A percentile compares a stretch with the other conserved stretches of the same genome.
Conservation (phyloP, 306 rosid genomes). For the Trifolium subterraneum region DNA sequence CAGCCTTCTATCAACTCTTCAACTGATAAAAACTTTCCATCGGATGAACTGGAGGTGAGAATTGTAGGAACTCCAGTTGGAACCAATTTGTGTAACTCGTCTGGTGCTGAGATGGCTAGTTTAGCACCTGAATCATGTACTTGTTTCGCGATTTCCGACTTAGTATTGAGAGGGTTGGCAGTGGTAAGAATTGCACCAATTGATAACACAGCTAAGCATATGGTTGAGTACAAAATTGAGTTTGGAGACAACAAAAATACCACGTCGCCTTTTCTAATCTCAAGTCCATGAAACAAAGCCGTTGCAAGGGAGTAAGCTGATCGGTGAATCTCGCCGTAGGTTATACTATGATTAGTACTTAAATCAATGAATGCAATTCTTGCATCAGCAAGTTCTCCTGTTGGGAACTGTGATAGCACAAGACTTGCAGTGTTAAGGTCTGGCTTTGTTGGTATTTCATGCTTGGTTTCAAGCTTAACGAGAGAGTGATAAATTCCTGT, state of each 20-base stretch:
- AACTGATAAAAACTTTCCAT: slow-evolving; percentile 46
- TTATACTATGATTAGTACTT: slow-evolving; percentile 47
- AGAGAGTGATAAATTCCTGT: slow-evolving; percentile 71
- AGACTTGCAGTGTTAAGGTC: slow-evolving; percentile 61
- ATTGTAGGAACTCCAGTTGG: slow-evolving; percentile 69
- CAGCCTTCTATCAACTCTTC: slow-evolving; percentile 76
- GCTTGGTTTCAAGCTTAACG: slow-evolving; percentile 40
- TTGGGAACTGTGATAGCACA: slow-evolving; percentile 79
- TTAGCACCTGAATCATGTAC: slow-evolving; percentile 70
- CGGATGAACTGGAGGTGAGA: slow-evolving; percentile 48
- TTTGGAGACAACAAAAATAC: slow-evolving; percentile 75
- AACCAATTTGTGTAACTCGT: slow-evolving; percentile 65
- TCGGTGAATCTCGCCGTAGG: slow-evolving; percentile 64
- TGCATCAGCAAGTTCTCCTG: slow-evolving; percentile 53
- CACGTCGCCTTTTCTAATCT: slow-evolving; percentile 73
- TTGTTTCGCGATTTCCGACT: slow-evolving; percentile 74
- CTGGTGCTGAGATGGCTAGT: slow-evolving; percentile 73
- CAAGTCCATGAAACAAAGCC: slow-evolving; percentile 70
- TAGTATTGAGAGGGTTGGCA: slow-evolving; percentile 76
- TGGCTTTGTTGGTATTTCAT: slow-evolving; percentile 55
- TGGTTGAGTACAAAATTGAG: slow-evolving; percentile 66
- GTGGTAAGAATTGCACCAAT: slow-evolving; percentile 79
- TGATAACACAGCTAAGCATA: slow-evolving; percentile 75
- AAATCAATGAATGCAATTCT: slow-evolving; percentile 70
- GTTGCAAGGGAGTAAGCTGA: slow-evolving; percentile 68